phyloP scores from a whole-genome alignment of 2,329 filamentous ascomycete species.

The Trichoderma atrobrunneum region DNA sequence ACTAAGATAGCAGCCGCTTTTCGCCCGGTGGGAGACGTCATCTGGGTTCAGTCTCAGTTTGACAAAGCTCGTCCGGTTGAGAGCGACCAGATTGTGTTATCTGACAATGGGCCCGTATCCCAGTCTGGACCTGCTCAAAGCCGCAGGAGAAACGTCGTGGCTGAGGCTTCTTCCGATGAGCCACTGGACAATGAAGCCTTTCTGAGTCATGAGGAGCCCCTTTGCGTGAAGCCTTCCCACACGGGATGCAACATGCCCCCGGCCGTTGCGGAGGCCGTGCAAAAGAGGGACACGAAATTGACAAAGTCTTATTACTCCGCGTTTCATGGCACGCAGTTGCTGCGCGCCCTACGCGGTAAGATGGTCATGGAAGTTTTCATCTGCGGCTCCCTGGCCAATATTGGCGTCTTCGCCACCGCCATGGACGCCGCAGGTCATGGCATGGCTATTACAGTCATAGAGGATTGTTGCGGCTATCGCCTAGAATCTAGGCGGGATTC shows the following conservation, averaged over 20 bases:
- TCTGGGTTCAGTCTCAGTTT: constrained; percentile 82
- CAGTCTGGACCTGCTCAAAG: constrained; percentile 18
- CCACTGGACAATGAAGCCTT: constrained; percentile 43
- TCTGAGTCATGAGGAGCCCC: constrained; percentile 40
- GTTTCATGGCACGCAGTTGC: constrained; percentile 69
- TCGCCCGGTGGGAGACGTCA: constrained; percentile 66
- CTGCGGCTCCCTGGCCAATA: constrained; percentile 80
- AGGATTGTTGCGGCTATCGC: constrained; percentile 85
- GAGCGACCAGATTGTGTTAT: constrained; percentile 49
- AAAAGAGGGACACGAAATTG: constrained; percentile 49
- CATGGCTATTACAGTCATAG: constrained; percentile 78
- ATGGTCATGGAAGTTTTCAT: constrained; percentile 88
- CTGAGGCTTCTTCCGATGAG: neutral
- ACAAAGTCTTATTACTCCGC: constrained; percentile 85
- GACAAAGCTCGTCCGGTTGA: constrained; percentile 58
- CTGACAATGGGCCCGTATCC: constrained; percentile 32
- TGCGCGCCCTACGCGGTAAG: constrained; percentile 75
- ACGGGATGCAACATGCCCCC: constrained; percentile 46
- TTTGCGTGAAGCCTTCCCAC: constrained; percentile 45
- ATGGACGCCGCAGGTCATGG: constrained; percentile 87
- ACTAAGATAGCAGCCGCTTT: constrained; percentile 68
- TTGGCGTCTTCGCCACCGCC: constrained; percentile 87
- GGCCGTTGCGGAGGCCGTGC: constrained; percentile 43
- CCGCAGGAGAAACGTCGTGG: constrained; percentile 14
- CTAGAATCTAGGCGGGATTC: constrained; percentile 65